Conservation (phyloP, 2,329 filamentous ascomycete genomes). For the Fusarium sp. region DNA sequence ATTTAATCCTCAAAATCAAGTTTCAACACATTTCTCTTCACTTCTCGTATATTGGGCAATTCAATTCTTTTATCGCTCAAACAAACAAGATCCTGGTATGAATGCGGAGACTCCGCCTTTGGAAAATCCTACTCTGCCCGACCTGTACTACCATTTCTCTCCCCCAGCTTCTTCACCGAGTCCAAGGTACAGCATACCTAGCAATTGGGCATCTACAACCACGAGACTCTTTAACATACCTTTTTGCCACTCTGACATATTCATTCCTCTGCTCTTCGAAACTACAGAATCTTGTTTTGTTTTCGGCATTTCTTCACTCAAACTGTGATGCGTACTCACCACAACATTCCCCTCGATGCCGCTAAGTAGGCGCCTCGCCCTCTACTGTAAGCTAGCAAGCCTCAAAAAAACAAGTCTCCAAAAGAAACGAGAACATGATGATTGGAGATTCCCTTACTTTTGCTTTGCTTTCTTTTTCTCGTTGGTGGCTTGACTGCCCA, state of each 20-base stretch:
- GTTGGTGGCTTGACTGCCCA: background rate
- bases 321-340: conserved; percentile 19
- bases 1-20: background rate
- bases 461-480: background rate
- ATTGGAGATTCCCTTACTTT: background rate
- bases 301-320: background rate
- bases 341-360: conserved; percentile 29
- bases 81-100: background rate
- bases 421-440: background rate
- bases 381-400: conserved; percentile 32
- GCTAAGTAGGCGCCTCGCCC: conserved; percentile 18
- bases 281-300: background rate
- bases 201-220: background rate
- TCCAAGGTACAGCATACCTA: background rate
- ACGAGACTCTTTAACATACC: background rate
- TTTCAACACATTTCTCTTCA: background rate
- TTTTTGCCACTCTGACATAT: background rate
- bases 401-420: conserved; percentile 2
- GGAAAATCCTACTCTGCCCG: background rate
- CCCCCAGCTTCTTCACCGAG: background rate
- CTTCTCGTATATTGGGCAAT: background rate
- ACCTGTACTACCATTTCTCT: background rate
- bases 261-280: background rate
- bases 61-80: conserved; percentile 13
- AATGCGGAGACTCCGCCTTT: background rate